These are phyloP conservation scores for Phyllosticta citribraziliensis DNA, from an alignment of 2,329 filamentous ascomycete genomes.

Conservation along the genomic window DNA sequence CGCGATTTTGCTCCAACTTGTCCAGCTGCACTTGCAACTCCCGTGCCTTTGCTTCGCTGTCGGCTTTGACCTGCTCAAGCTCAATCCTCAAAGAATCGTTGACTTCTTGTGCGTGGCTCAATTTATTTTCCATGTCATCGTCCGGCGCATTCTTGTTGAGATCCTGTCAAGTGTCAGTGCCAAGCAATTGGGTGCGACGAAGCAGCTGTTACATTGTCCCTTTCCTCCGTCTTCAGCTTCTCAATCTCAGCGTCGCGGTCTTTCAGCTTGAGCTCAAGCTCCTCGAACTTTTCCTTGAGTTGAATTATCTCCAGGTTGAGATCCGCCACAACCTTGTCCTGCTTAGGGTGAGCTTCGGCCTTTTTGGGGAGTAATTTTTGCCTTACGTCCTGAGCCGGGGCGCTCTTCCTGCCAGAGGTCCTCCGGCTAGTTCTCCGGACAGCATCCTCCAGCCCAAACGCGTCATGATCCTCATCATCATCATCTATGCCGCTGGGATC, in stretches of 20 bases:
- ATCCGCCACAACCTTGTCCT: constrained; percentile 51
- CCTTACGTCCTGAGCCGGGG: constrained; percentile 37
- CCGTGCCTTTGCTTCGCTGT: constrained; percentile 55
- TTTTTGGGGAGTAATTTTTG: not conserved
- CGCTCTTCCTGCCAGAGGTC: constrained; percentile 19
- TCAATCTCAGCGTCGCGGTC: constrained; percentile 63
- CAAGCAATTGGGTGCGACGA: constrained; percentile 5
- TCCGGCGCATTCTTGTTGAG: constrained; percentile 24
- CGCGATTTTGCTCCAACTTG: constrained; percentile 27
- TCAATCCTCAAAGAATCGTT: constrained; percentile 73
- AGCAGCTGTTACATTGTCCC: constrained; percentile 31
- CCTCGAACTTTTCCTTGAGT: constrained; percentile 62
- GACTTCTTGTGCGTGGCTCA: constrained; percentile 50
- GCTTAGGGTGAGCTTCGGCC: constrained; percentile 40
- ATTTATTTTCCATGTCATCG: constrained; percentile 58
- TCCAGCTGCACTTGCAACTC: constrained; percentile 56
- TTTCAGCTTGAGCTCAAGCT: constrained; percentile 59
- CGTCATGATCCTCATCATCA: constrained; percentile 44
- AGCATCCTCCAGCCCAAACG: constrained; percentile 49
- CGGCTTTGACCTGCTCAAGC: constrained; percentile 60
- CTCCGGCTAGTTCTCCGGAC: constrained; percentile 23
- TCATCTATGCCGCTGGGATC: constrained; percentile 50
- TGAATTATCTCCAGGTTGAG: constrained; percentile 68
- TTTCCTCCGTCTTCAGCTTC: constrained; percentile 49
- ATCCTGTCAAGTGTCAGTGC: constrained; percentile 36